phyloP scores from a whole-genome alignment of 2,329 filamentous ascomycete genomes.

The Pyrenophora graminea region DNA sequence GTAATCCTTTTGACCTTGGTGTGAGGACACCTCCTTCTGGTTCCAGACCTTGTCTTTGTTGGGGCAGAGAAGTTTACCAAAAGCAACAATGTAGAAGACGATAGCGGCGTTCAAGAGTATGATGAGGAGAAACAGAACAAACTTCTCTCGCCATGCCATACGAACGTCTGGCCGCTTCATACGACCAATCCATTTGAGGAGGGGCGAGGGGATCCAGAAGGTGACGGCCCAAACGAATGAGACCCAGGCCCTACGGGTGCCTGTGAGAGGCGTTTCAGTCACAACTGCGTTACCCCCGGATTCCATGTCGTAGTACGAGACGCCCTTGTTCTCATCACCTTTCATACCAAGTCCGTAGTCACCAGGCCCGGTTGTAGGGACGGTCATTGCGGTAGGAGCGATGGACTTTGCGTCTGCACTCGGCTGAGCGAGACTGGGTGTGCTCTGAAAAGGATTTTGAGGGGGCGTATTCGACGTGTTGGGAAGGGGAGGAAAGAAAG shows the following conservation, averaged over 20 bases:
- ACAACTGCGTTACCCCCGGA: slow-evolving; percentile 76
- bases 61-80: slow-evolving; percentile 84
- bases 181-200: slow-evolving; percentile 78
- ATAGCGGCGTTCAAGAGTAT: slow-evolving; percentile 77
- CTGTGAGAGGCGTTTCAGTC: slow-evolving; percentile 67
- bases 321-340: slow-evolving; percentile 66
- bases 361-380: slow-evolving; percentile 59
- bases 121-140: slow-evolving; percentile 82
- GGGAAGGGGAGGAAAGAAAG: slow-evolving; percentile 68
- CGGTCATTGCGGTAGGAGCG: slow-evolving; percentile 67
- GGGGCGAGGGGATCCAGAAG: slow-evolving; percentile 90
- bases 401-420: slow-evolving; percentile 47
- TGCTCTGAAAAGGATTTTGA: slow-evolving; percentile 68
- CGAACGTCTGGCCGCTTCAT: slow-evolving; percentile 98
- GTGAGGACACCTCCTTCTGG: slow-evolving; percentile 67
- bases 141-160: slow-evolving; percentile 95
- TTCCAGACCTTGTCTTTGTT: slow-evolving; percentile 91
- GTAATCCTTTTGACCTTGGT: slow-evolving; percentile 75
- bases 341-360: slow-evolving; percentile 90
- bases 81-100: slow-evolving; percentile 89
- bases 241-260: slow-evolving; percentile 76
- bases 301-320: slow-evolving; percentile 74
- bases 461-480: slow-evolving; percentile 66
- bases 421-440: slow-evolving; percentile 51
- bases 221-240: slow-evolving; percentile 82